Evolutionary conservation across 1,284 basidiomycete genomes (phyloP), one percentile per base, ranked within the genome.

Genomic region (Anthracocystis setariae): DNA sequence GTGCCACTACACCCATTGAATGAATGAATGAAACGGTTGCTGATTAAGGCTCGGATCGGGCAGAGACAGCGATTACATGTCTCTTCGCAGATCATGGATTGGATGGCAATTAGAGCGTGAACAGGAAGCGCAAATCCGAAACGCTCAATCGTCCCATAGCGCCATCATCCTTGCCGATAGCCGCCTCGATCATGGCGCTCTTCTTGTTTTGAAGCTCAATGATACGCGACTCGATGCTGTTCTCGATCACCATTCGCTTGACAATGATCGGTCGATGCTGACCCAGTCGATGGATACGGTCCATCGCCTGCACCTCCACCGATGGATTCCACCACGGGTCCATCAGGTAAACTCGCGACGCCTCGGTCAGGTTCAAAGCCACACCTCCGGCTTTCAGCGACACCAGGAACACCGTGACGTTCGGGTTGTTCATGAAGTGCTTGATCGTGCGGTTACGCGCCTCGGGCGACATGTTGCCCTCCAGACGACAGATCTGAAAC

Each of bases 381-480:
- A 96, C 94, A 83, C 95, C 94, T 43, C 95, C 95, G 0, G 96
- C 95, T 84, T 98, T 98, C 79, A 99, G 85, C 17, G 87, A 88
- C 57, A 98, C 93, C 35, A 99, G 88, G 86, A 99, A 98, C 13
- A 99, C 92, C 4, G 94, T 97, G 39, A 97, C 93, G 60, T 93
- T 89, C 2, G 94, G 90, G 21, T 93, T 97, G 79, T 91, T 91
- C 91, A 94, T 95, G 83, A 96, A 96, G 83, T 96, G 88, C 83
- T 94, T 90, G 81, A 96, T 95, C 8, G 94, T 96, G 23, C 92
- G 91, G 84, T 98, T 92, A 73, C 95, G 89, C 55, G 94, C 94
- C 81, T 95, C 92, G 17, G 95, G 95, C 20, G 90, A 91, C 95
- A 99, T 98, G 20, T 92, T 93, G 50, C 96, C 96, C 84, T 98